Evolutionary conservation across 140 eudicot genomes (phyloP), one percentile per base, ranked within the genome.

Genomic region (Cichorium intybus): DNA sequence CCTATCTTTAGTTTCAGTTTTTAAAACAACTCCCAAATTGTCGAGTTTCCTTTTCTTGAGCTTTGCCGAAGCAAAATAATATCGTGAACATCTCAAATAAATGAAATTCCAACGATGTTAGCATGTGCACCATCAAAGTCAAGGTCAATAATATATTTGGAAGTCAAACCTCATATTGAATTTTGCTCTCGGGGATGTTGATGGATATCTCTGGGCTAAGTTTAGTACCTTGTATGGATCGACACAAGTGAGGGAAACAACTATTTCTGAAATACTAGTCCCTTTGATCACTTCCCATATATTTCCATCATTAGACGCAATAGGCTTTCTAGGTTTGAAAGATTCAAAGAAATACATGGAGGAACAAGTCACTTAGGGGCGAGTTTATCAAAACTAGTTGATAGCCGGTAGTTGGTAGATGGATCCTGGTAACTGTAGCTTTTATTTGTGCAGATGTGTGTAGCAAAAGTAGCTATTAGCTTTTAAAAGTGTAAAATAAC

Each of bases 211-310:
- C 92, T 0, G 92, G 77, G 48, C 92, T 88, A 4, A 87, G 88
- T 66, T 87, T 87, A 43, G 77, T 76, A 22, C 95, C 95, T n/a
- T n/a, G 50, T 58, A 79, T 26, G 77, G 88, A 8, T 81, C 82
- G 3, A 92, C 95, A 46, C 74, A 86, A 49, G 95, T 87, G 60
- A 87, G 76, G 24, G 88, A 77, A 49, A 87, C 95, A 52, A 87
- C 68, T 31, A 87, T 81, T 69, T 87, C 95, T 18, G 92, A 78
- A 47, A 74, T 54, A 64, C 92, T 84, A 41, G 82, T 56, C 53
- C 92, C 95, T 72, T 87, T 84, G n/a, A 84, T 77, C 41, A 87
- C 73, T 10, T 92, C 95, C 92, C 95, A 84, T 73, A 87, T 84
- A 54, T 87, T 87, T 29, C 95, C 95, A 71, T 87, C 95, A 69